Conservation (phyloP, 2,329 filamentous ascomycete genomes). For the Ilyonectria destructans region DNA sequence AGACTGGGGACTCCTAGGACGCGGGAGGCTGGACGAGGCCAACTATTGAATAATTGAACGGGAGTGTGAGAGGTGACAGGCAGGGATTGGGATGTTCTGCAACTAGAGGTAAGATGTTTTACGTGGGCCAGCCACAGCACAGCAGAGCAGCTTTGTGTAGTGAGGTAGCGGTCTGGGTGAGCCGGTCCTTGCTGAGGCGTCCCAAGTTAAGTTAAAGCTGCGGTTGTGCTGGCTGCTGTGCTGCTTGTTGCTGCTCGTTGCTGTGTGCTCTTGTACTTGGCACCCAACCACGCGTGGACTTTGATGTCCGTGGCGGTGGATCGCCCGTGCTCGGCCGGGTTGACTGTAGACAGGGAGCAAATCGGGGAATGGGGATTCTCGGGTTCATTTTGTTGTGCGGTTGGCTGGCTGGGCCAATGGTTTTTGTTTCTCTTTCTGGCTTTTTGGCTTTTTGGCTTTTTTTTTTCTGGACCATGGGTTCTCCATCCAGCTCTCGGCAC, state of each 20-base stretch:
- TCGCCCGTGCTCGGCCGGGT: background rate
- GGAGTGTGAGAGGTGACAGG: background rate
- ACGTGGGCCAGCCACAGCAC: too few relatives aligned
- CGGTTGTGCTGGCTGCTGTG: background rate
- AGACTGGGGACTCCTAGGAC: slow-evolving; percentile 7
- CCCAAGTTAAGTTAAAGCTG: background rate
- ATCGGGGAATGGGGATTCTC: background rate
- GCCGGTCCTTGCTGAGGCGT: too few relatives aligned
- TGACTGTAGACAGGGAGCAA: background rate
- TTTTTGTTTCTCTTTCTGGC: background rate
- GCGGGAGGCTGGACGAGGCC: slow-evolving; percentile 2
- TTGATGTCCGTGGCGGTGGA: slow-evolving; percentile 15
- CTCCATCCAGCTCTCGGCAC: background rate
- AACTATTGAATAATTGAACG: background rate
- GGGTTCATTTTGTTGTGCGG: slow-evolving; percentile 13
- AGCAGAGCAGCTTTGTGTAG: too few relatives aligned
- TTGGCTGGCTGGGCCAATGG: background rate
- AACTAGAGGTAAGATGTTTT: too few relatives aligned
- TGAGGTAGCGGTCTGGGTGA: too few relatives aligned
- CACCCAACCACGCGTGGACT: background rate
- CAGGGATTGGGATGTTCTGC: too few relatives aligned
- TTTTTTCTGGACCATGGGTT: slow-evolving; percentile 1
- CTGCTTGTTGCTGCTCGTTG: background rate
- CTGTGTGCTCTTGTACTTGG: background rate
- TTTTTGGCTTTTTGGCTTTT: slow-evolving; percentile 16